Evolutionary conservation across 2,329 filamentous ascomycete genomes (phyloP), one percentile per base, ranked within the genome.

Genomic region (Botryotinia narcissicola): DNA sequence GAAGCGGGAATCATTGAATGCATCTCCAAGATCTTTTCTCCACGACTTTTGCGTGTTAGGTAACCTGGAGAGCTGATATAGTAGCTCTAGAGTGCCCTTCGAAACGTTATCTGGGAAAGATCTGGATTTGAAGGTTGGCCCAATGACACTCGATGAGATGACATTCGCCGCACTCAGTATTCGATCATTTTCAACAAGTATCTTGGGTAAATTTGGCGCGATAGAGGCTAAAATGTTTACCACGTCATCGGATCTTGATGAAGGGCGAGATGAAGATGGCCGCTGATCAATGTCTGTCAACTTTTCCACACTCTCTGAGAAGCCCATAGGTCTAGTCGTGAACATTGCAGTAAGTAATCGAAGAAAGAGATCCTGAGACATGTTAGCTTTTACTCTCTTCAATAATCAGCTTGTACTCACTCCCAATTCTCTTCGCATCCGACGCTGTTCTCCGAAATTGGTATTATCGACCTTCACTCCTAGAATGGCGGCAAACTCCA

Each of bases 401-500:
- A 20, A 35, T 7, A 18, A 44, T 73, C 2, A n/a, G 60, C 20
- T 29, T 25, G 8, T 63, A 87, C 92, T 83, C 86, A 95, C 93
- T 37, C 93, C 93, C 29, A 98, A 85, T 74, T 98, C 95, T 80
- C 92, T 89, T 75, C 95, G 90, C 94, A 98, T 97, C 82, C 92
- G 94, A 70, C 91, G 88, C 83, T 98, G 93, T 83, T 98, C 95
- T 48, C 95, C 95, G 83, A 98, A 98, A 78, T 95, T 98, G 20
- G 95, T 99, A 78, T 99, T 98, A 81, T 98, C 95, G 68, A 98
- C 92, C 84, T 99, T 99, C 81, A 96, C 92, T 1, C 96, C 95
- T 54, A 99, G 84, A 57, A 97, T 93, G 1, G 93, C 92, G 0
- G 94, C 92, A 79, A 98, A 98, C 78, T 97, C 93, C 20, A 99